Base-by-base conservation (phyloP, 2,329 filamentous ascomycete genomes). In the Diaporthe longicolla region DNA sequence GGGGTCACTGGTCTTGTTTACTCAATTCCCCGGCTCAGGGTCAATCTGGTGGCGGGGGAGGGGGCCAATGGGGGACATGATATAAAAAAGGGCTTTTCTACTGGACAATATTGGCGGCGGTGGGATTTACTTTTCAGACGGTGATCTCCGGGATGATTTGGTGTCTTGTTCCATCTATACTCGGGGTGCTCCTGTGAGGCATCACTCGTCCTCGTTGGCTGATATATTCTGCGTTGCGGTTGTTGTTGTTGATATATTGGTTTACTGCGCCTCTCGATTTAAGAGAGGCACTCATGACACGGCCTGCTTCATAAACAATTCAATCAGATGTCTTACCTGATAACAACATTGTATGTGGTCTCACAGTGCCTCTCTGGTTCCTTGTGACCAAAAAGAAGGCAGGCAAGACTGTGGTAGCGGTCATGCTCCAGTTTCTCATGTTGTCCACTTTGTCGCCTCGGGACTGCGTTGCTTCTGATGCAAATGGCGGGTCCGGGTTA, bases 291-390 rank as follows among this genome's bases (percentile, higher is more conserved):
- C n/a, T 54, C 48, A 68, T 52, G 63, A 68, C 63, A 68, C 63
- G 48, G 63, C 48, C 63, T 68, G 63, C 63, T 68, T 54, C 63
- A 68, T 68, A 40, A 68, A 68, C 48, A 54, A 40, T 40, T 29
- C 11, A 54, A 40, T 68, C 32, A 29, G 8, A 54, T 68, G 32
- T 40, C 48, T 66, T 66, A 21, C 29, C 29, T 66, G 29, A 37
- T 66, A 21, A 50, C 13, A 37, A 50, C 24, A 5, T 7, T 15
- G 8, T 15, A 11, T n/a, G 21, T 13, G 26, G 4, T n/a, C 21
- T 21, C 40, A 24, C 8, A 11, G 8, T 24, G 29, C 35, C 13
- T 65, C n/a, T 4, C 24, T n/a, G 10, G 32, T 29, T 35, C 29
- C 29, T 29, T 45, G 45, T 19, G 45, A 26, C 6, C 3, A n/a